These are phyloP conservation scores for Oenanthe javanica DNA, from an alignment of 140 eudicot species.

Conservation along the genomic window DNA sequence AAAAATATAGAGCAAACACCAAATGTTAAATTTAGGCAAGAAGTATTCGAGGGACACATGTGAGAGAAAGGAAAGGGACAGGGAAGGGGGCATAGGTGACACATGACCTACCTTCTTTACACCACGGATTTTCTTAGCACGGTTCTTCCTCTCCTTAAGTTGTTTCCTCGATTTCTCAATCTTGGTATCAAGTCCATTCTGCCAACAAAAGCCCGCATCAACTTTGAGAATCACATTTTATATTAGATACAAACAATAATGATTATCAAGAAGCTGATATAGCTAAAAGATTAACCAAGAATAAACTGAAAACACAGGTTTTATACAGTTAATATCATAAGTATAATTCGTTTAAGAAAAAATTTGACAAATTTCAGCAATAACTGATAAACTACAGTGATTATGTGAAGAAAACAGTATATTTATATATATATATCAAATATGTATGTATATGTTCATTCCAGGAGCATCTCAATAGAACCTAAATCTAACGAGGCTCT, in stretches of 20 bases:
- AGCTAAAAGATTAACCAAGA: background rate
- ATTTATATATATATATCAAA: background rate
- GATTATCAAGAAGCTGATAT: too few relatives aligned
- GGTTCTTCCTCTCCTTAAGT: slow-evolving; percentile 45
- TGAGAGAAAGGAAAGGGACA: background rate
- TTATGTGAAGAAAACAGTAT: background rate
- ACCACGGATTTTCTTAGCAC: slow-evolving; percentile 48
- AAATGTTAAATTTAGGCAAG: background rate
- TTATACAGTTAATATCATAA: background rate
- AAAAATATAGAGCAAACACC: background rate
- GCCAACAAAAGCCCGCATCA: background rate
- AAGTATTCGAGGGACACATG: background rate
- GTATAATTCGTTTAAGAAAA: background rate
- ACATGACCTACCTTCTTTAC: slow-evolving; percentile 32
- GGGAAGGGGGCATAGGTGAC: background rate
- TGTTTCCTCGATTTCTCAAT: slow-evolving; percentile 51
- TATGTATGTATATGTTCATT: background rate
- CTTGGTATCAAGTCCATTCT: slow-evolving; percentile 53
- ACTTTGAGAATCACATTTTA: background rate
- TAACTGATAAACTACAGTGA: too few relatives aligned
- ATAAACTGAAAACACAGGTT: background rate
- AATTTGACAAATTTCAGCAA: background rate
- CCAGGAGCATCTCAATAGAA: background rate
- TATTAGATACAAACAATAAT: too few relatives aligned
- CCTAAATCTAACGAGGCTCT: background rate